Evolutionary conservation across 805 yeast genomes (phyloP).

Genomic region (Ogataea pignaliae): DNA sequence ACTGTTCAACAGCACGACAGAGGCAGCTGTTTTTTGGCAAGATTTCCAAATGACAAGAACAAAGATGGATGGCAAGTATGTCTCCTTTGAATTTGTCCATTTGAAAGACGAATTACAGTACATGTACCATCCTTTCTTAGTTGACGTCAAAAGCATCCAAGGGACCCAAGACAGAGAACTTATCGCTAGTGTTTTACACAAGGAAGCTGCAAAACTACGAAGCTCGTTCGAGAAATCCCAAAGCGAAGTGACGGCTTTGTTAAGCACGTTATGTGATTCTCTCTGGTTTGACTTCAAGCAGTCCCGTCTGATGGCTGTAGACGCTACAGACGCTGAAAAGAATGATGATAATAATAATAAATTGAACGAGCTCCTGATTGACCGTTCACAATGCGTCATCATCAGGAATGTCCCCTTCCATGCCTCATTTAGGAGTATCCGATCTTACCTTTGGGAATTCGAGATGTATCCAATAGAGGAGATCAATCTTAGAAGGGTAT

Average conservation of each 20-base stretch:
- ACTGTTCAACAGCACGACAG: constrained; percentile 40
- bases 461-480: constrained; percentile 32
- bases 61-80: constrained; percentile 45
- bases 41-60: constrained; percentile 38
- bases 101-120: constrained; percentile 19
- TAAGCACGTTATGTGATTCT: constrained; percentile 5
- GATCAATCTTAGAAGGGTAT: constrained; percentile 10
- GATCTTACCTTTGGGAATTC: constrained; percentile 44
- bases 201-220: constrained; percentile 3
- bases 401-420: constrained; percentile 46
- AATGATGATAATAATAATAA: background rate
- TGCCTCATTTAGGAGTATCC: constrained; percentile 33
- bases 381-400: constrained; percentile 32
- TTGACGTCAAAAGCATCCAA: constrained; percentile 13
- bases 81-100: constrained; percentile 42
- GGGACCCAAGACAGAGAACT: constrained; percentile 2
- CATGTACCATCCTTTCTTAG: constrained; percentile 18
- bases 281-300: constrained; percentile 6
- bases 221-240: background rate
- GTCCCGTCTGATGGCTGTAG: too few relatives aligned
- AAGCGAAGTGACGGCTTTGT: constrained; percentile 4
- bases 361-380: constrained; percentile 6
- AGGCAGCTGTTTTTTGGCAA: constrained; percentile 47
- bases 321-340: background rate
- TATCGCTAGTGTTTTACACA: constrained; percentile 1